Base-by-base conservation (phyloP, 2,329 filamentous ascomycete genomes). In the Penicillium brasilianum region DNA sequence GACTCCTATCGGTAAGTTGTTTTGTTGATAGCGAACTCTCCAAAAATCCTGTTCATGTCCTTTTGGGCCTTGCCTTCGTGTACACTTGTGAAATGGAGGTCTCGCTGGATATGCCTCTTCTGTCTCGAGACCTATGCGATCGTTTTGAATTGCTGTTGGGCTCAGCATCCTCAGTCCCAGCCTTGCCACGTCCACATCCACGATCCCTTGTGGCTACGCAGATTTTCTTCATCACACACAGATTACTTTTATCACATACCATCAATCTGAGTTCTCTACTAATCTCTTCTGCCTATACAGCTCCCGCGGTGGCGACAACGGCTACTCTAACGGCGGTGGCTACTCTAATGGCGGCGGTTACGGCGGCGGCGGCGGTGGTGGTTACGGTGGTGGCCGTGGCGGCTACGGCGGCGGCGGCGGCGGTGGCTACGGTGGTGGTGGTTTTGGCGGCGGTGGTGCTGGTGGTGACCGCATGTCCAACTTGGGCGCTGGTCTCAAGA, bases 401-500 rank as follows among this genome's bases (percentile, higher is more conserved):
- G 67, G 69, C 25, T 68, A 71, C 28, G 69, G 76, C 36, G 72
- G 72, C 57, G 73, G 32, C 32, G 3, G 72, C 37, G 73, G 74
- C 46, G 74, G 73, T 37, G 70, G 71, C 49, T 69, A 71, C 58
- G 69, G 68, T 14, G 68, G 70, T 58, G 67, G 77, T 61, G 78
- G 80, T 55, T 76, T 79, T 41, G 77, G 76, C 55, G 78, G 78
- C 60, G 80, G 85, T 59, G 88, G 85, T 67, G 89, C 85, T 68
- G 91, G 92, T 68, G 93, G 94, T 78, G 95, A 99, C 81, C 89
- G 91, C 72, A 99, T 99, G 95, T 90, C 88, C 70, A 89, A 90
- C 78, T 91, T 99, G 65, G 95, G 95, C 72, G 85, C 92, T 66
- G 88, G 90, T 71, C 84, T 99, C 69, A 94, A 96, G 83, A 88